Evolutionary conservation across 306 rosid species (phyloP).

Genomic region (Phaseolus lunatus): DNA sequence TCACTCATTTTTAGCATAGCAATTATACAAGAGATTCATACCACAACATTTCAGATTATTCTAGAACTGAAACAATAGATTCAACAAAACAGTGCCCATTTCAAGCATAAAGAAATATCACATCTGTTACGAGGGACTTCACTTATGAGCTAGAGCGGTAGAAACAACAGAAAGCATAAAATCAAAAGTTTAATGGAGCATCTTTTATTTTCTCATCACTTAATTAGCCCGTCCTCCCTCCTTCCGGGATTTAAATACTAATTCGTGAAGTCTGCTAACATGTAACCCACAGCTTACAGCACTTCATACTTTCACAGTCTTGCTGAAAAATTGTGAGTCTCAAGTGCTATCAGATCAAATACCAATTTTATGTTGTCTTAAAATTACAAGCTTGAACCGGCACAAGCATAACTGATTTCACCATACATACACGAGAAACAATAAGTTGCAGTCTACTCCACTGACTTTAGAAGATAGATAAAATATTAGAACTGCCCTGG

Average conservation of each 20-base stretch:
- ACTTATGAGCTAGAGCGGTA: constrained; percentile 1
- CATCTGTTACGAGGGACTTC: not conserved
- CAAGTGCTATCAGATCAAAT: not conserved
- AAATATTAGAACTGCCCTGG: not conserved
- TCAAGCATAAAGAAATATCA: constrained; percentile 28
- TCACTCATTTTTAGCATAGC: constrained; percentile 7
- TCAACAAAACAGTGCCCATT: not conserved
- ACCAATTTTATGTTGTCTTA: not conserved
- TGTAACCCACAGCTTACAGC: constrained; percentile 14
- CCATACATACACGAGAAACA: not conserved
- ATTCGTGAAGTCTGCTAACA: not conserved
- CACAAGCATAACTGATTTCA: constrained; percentile 11
- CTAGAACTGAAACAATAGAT: constrained; percentile 22
- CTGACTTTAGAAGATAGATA: not conserved
- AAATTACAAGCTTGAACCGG: constrained; percentile 13
- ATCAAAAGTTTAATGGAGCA: not conserved
- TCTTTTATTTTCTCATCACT: not conserved
- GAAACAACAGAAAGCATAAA: constrained; percentile 4
- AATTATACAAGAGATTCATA: not conserved
- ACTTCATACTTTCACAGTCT: not conserved
- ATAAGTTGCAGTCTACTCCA: constrained; percentile 29
- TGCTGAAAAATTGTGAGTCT: not conserved
- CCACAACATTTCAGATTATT: not conserved
- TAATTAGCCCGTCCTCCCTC: constrained; percentile 5
- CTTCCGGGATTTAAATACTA: constrained; percentile 16